phyloP scores from a whole-genome alignment of 306 rosid genomes.

The Gastrolobium villosum region DNA sequence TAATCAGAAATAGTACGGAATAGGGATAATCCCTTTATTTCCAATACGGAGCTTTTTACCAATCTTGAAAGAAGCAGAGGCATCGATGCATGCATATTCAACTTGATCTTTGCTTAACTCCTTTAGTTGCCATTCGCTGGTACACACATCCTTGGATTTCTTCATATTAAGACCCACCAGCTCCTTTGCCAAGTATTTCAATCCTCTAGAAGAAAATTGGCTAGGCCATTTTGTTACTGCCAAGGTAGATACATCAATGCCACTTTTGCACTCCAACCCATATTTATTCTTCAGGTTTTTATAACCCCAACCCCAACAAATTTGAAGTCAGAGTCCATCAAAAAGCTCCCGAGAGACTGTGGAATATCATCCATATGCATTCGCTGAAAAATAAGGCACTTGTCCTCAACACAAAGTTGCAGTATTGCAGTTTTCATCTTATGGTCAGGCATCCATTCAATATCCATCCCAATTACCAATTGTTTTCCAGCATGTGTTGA shows the following conservation, averaged over 20 bases:
- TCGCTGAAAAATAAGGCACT: conserved; percentile 42
- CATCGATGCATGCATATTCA: too few species aligned
- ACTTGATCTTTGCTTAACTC: too few species aligned
- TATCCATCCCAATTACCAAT: conserved; percentile 43
- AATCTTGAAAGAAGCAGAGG: too few species aligned
- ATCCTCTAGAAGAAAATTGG: too few species aligned
- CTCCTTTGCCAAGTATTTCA: too few species aligned
- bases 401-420: conserved; percentile 42
- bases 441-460: conserved; percentile 30
- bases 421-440: conserved; percentile 31
- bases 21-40: too few species aligned
- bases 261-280: conserved; percentile 16
- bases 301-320: conserved; percentile 48
- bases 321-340: background rate
- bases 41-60: too few species aligned
- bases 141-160: too few species aligned
- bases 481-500: background rate
- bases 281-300: conserved; percentile 8
- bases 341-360: background rate
- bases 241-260: conserved; percentile 14
- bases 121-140: too few species aligned
- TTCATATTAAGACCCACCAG: too few species aligned
- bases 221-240: too few species aligned
- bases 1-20: background rate
- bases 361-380: background rate